Evolutionary conservation across 1,284 basidiomycete genomes (phyloP).

Genomic region (Ganoderma lucidum): DNA sequence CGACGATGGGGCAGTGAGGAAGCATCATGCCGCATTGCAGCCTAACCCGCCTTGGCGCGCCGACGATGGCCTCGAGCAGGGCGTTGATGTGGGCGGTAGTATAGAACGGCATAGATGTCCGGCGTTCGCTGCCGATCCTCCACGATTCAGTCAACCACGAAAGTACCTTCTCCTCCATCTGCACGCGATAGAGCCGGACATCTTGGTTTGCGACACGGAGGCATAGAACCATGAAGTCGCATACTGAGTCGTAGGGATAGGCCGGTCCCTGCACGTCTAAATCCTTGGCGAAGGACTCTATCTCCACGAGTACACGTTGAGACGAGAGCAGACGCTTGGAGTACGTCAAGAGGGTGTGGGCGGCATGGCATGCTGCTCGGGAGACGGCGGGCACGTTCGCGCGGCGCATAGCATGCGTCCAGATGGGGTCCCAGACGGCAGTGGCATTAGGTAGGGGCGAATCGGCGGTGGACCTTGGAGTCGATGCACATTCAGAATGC

Average conservation of each 20-base stretch:
- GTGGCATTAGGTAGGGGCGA: constrained; percentile 30
- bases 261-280: constrained; percentile 89
- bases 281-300: constrained; percentile 80
- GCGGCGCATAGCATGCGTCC: constrained; percentile 84
- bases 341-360: constrained; percentile 61
- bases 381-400: constrained; percentile 70
- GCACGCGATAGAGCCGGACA: constrained; percentile 80
- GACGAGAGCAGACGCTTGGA: constrained; percentile 55
- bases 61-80: constrained; percentile 70
- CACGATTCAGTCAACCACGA: constrained; percentile 85
- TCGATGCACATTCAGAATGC: constrained; percentile 47
- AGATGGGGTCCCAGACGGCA: constrained; percentile 76
- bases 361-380: constrained; percentile 85
- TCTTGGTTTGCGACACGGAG: constrained; percentile 79
- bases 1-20: constrained; percentile 72
- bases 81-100: constrained; percentile 68
- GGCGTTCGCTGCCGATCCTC: constrained; percentile 50
- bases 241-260: constrained; percentile 87
- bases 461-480: constrained; percentile 22
- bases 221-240: constrained; percentile 76
- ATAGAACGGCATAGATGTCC: constrained; percentile 56
- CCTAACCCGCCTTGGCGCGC: constrained; percentile 55
- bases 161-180: constrained; percentile 84
- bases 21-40: constrained; percentile 58
- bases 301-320: constrained; percentile 67